These are phyloP conservation scores for Cunninghamia lanceolata DNA, from an alignment of 75 land plant species.

Conservation along the genomic window DNA sequence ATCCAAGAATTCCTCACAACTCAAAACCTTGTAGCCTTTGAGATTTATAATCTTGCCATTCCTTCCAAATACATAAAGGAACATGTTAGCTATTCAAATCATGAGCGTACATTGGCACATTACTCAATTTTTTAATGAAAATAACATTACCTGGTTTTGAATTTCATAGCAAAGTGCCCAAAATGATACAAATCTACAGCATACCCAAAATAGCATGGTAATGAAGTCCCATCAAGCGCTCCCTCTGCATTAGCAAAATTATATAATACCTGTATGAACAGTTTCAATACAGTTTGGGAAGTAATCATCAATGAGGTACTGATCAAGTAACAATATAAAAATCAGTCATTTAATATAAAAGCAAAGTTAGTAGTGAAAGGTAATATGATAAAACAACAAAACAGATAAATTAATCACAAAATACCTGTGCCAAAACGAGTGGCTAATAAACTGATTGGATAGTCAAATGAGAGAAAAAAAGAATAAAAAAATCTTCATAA, in stretches of 20 bases:
- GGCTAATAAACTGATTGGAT: background rate
- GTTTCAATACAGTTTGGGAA: background rate
- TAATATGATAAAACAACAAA: background rate
- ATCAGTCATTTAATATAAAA: background rate
- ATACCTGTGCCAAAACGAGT: background rate
- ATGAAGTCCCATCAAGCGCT: slow-evolving; percentile 29
- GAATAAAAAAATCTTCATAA: background rate
- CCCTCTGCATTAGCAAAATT: slow-evolving; percentile 49
- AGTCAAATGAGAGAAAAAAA: background rate
- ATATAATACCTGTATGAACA: slow-evolving; percentile 36
- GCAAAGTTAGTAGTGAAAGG: background rate
- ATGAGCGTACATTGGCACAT: background rate
- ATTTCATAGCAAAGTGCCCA: slow-evolving; percentile 51
- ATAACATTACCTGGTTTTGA: slow-evolving; percentile 35
- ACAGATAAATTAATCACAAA: background rate
- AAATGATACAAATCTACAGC: slow-evolving; percentile 48
- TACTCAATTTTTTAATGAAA: background rate
- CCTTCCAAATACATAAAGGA: slow-evolving; percentile 20
- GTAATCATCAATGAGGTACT: background rate
- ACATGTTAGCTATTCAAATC: background rate
- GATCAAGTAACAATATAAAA: background rate
- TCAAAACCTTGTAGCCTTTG: slow-evolving; percentile 24
- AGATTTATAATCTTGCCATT: slow-evolving; percentile 22
- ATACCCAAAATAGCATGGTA: slow-evolving; percentile 42
- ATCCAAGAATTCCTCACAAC: slow-evolving; percentile 11